Evolutionary conservation across 129 eudicot species (phyloP).

Genomic region (Arctium lappa): DNA sequence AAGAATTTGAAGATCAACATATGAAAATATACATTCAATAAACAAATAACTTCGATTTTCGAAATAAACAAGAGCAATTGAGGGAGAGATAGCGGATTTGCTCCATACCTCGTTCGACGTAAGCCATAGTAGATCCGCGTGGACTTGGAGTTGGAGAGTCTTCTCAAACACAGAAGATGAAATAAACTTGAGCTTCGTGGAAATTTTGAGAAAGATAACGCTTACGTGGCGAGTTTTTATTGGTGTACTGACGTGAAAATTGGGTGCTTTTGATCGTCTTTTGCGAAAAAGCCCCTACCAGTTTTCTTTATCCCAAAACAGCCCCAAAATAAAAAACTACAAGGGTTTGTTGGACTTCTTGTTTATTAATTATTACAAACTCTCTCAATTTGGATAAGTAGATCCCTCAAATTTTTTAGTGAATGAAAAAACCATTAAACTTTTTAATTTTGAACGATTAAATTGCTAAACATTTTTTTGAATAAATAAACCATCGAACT

Average conservation of each 20-base stretch:
- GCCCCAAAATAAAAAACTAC: not conserved
- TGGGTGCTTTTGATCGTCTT: not conserved
- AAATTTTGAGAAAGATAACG: not conserved
- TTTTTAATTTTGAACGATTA: too few relatives aligned
- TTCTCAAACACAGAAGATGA: not conserved
- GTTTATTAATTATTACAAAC: too few relatives aligned
- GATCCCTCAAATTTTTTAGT: too few relatives aligned
- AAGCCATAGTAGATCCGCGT: slow-evolving; percentile 23
- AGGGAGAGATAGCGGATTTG: not conserved
- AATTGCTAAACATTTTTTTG: too few relatives aligned
- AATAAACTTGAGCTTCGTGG: not conserved
- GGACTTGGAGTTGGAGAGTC: slow-evolving; percentile 11
- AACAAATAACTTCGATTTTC: not conserved
- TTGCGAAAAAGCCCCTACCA: not conserved
- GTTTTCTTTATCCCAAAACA: not conserved
- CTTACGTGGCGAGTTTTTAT: not conserved
- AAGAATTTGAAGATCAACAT: not conserved
- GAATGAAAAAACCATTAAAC: too few relatives aligned
- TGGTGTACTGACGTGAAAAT: slow-evolving; percentile 14
- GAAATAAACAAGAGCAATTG: not conserved
- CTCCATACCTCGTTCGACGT: slow-evolving; percentile 29
- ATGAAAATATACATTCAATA: not conserved
- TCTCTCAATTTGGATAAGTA: too few relatives aligned
- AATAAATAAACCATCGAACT: too few relatives aligned
- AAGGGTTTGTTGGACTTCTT: not conserved